Percentiles rank a stretch among this genome's conserved stretches.
phyloP scores from a whole-genome alignment of 495 filamentous ascomycete genomes.

The Neurospora sp. region DNA sequence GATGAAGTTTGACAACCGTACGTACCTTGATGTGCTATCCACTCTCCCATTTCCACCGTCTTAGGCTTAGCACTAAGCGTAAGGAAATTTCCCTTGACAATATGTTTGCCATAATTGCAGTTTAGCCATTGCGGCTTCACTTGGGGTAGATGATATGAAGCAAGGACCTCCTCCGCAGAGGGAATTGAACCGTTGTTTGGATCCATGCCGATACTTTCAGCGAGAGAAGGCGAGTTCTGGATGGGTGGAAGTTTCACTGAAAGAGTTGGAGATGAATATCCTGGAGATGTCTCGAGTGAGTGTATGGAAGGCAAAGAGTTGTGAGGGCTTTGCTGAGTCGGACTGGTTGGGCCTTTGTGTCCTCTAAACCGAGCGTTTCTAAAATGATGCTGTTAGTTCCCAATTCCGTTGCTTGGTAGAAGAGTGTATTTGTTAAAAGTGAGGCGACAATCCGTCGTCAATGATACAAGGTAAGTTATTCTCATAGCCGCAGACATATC shows the following conservation, averaged over 20 bases:
- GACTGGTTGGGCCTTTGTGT: slow-evolving; percentile 16
- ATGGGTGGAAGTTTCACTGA: slow-evolving; percentile 23
- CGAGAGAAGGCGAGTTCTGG: slow-evolving; percentile 22
- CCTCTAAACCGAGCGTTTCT: slow-evolving; percentile 27
- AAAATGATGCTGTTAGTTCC: neutral
- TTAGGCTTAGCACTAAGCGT: slow-evolving; percentile 87
- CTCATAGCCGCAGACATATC: neutral
- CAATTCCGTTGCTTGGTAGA: neutral
- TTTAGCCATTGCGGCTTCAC: slow-evolving; percentile 37
- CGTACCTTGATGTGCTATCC: slow-evolving; percentile 90
- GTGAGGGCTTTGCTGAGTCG: slow-evolving; percentile 13
- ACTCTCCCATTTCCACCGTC: slow-evolving; percentile 84
- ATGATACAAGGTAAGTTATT: neutral
- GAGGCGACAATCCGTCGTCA: neutral
- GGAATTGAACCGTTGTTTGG: slow-evolving; percentile 19
- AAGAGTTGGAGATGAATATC: slow-evolving; percentile 10
- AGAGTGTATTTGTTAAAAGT: neutral
- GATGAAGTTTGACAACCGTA: neutral
- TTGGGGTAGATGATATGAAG: slow-evolving; percentile 41
- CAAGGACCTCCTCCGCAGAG: slow-evolving; percentile 38
- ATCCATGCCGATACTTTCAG: slow-evolving; percentile 29
- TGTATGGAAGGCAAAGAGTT: neutral
- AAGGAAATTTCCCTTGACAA: slow-evolving; percentile 93
- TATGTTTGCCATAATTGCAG: slow-evolving; percentile 71
- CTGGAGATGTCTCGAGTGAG: neutral